These are phyloP conservation scores for Trypanosoma theileri DNA, from an alignment of 208 protist species.

Conservation along the genomic window DNA sequence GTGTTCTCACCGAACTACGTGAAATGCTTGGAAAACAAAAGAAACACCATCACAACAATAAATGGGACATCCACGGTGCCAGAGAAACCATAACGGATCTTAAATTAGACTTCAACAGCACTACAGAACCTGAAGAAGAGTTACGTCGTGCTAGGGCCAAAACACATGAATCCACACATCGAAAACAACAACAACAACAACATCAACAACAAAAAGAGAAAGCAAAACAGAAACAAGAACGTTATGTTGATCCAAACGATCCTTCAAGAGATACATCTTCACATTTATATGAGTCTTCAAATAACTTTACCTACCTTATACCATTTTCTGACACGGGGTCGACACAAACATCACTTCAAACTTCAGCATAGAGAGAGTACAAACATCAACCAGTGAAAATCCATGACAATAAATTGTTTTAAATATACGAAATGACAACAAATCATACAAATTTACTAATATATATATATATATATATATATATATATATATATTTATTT, in stretches of 20 bases:
- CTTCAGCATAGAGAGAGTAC: constrained; percentile 5
- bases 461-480: too few species aligned
- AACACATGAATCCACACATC: not conserved
- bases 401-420: too few species aligned
- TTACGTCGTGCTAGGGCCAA: not conserved
- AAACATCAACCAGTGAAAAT: constrained; percentile 15
- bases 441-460: too few species aligned
- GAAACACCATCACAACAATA: not conserved
- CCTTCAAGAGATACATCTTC: not conserved
- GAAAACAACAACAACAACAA: not conserved
- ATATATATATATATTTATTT: too few species aligned
- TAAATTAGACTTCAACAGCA: not conserved
- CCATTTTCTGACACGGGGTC: constrained; percentile 65
- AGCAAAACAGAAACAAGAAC: not conserved
- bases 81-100: not conserved
- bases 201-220: not conserved
- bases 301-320: constrained; percentile 72
- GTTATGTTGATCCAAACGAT: constrained; percentile 3
- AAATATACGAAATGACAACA: too few species aligned
- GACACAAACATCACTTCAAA: constrained; percentile 19
- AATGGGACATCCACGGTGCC: not conserved
- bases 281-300: constrained; percentile 24
- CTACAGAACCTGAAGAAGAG: not conserved
- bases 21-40: constrained; percentile 16
- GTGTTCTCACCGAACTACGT: constrained; percentile 15